These are phyloP conservation scores for Diaporthe ampelina DNA, from an alignment of 2,329 filamentous ascomycete genomes.

Conservation along the genomic window DNA sequence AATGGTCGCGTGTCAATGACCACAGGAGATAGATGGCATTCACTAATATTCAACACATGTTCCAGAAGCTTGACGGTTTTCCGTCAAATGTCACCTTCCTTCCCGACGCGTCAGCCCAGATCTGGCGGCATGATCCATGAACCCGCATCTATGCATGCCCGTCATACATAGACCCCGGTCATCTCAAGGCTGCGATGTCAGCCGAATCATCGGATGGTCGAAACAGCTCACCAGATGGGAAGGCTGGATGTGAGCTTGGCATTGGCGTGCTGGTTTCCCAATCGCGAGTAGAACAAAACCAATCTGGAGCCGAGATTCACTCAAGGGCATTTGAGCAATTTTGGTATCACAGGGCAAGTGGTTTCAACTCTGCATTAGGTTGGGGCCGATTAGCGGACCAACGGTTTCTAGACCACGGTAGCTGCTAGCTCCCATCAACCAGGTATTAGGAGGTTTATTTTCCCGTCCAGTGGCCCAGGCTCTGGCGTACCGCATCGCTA, in stretches of 20 bases:
- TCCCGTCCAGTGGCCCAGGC: neutral
- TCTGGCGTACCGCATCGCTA: neutral
- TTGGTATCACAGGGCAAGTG: slow-evolving; percentile 3
- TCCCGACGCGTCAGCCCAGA: neutral
- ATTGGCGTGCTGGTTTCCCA: neutral
- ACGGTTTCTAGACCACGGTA: slow-evolving; percentile 9
- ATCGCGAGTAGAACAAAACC: neutral
- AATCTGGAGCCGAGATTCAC: neutral
- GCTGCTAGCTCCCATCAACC: neutral
- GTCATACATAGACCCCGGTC: neutral
- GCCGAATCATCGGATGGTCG: slow-evolving; percentile 29
- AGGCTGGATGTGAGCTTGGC: neutral
- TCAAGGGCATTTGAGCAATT: slow-evolving; percentile 15
- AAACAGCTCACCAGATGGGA: neutral
- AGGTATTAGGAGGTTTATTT: neutral
- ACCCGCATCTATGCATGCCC: neutral
- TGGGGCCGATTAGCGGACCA: neutral
- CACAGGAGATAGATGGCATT: neutral
- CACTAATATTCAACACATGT: neutral
- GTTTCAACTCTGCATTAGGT: slow-evolving; percentile 30
- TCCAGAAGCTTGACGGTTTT: slow-evolving; percentile 3
- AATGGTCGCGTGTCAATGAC: neutral
- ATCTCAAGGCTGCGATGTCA: slow-evolving; percentile 20
- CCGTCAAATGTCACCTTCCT: neutral
- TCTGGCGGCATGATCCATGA: slow-evolving; percentile 5